These are phyloP conservation scores for Candida succiphila DNA, from an alignment of 805 yeast genomes.

Conservation along the genomic window DNA sequence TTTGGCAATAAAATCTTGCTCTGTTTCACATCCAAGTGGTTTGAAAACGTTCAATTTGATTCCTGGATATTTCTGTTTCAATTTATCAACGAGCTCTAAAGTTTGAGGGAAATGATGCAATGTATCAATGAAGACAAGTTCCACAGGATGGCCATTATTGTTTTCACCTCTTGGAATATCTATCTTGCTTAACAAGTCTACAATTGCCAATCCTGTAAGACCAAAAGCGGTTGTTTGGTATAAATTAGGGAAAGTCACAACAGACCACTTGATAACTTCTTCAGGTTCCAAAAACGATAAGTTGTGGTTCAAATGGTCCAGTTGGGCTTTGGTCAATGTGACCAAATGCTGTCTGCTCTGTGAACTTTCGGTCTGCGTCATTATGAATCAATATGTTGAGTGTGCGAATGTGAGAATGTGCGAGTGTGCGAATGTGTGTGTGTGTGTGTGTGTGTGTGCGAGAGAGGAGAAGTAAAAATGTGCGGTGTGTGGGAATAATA, in stretches of 20 bases:
- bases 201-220: constrained; percentile 78
- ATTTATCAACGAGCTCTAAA: constrained; percentile 52
- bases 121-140: constrained; percentile 81
- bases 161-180: constrained; percentile 8
- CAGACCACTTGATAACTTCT: constrained; percentile 75
- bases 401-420: too few species aligned
- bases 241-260: constrained; percentile 70
- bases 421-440: too few species aligned
- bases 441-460: too few species aligned
- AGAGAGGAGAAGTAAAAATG: too few species aligned
- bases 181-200: constrained; percentile 67
- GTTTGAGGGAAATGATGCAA: constrained; percentile 95
- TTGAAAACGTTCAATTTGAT: constrained; percentile 52
- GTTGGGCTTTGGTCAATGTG: constrained; percentile 26
- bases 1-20: constrained; percentile 49
- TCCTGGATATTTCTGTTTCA: constrained; percentile 45
- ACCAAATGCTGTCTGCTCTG: not conserved
- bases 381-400: too few species aligned
- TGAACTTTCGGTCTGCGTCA: not conserved
- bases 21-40: constrained; percentile 50
- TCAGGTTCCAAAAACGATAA: constrained; percentile 51
- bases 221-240: constrained; percentile 96
- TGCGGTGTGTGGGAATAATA: too few species aligned
- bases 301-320: constrained; percentile 56
- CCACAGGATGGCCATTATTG: constrained; percentile 35